phyloP scores from a whole-genome alignment of 139 green algal genomes.

The Chlorokybus atmophyticus region DNA sequence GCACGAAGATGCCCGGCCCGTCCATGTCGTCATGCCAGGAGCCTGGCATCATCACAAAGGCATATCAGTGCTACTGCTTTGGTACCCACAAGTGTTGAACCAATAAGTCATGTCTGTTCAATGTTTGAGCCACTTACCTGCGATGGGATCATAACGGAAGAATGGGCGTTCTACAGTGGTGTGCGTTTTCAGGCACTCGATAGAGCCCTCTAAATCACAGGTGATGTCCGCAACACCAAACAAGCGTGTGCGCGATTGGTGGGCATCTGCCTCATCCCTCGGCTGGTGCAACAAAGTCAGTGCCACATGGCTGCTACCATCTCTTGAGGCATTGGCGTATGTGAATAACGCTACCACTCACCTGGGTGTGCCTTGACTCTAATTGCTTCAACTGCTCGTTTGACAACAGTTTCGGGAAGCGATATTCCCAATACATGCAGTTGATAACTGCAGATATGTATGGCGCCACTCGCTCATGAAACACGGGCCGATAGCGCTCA shows the following conservation, averaged over 20 bases:
- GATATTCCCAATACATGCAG: conserved; percentile 23
- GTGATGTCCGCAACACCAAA: conserved; percentile 22
- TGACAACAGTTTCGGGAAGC: conserved; percentile 14
- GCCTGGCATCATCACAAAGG: not conserved
- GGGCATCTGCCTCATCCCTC: not conserved
- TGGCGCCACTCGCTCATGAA: conserved; percentile 13
- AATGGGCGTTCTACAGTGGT: conserved; percentile 21
- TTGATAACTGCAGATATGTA: conserved; percentile 6
- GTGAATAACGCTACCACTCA: not conserved
- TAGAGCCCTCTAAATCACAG: conserved; percentile 20
- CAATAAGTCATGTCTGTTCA: no score
- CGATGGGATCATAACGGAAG: no score
- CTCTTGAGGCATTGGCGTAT: not conserved
- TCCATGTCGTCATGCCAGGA: conserved; percentile 18
- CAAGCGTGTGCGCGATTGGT: not conserved
- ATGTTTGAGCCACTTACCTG: no score
- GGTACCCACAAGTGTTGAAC: no score
- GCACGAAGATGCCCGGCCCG: conserved; percentile 11
- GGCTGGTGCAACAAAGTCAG: not conserved
- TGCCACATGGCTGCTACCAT: no score
- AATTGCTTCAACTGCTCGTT: conserved; percentile 8
- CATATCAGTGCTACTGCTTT: no score
- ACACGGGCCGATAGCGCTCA: conserved; percentile 12
- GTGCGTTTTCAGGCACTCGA: conserved; percentile 16
- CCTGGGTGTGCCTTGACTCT: no score